phyloP scores from a whole-genome alignment of 768 basidiomycete genomes.

The Candolleomyces efflorescens region DNA sequence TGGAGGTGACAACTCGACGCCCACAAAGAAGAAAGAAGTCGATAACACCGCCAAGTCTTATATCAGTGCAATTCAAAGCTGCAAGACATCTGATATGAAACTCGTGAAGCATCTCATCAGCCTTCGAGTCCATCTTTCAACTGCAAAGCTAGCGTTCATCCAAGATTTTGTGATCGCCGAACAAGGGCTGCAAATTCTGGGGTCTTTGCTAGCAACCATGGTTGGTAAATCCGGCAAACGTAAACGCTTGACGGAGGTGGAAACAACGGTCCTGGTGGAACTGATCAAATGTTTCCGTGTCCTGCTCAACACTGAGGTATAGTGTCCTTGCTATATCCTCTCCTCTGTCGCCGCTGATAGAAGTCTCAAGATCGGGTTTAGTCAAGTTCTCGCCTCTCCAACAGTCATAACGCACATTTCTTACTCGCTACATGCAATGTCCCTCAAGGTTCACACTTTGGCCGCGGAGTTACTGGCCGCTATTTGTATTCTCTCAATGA shows the following conservation, averaged over 20 bases:
- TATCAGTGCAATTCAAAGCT: conserved; percentile 53
- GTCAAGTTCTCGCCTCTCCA: conserved; percentile 56
- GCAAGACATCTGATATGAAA: conserved; percentile 52
- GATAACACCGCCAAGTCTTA: conserved; percentile 55
- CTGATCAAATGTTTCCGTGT: conserved; percentile 76
- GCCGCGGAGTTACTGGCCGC: conserved; percentile 80
- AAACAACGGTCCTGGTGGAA: conserved; percentile 67
- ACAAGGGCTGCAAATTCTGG: conserved; percentile 64
- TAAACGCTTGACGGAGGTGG: conserved; percentile 56
- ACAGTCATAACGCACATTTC: conserved; percentile 68
- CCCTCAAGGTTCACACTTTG: conserved; percentile 64
- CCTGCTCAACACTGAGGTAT: conserved; percentile 80
- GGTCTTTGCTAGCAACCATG: conserved; percentile 50
- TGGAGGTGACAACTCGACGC: conserved; percentile 44
- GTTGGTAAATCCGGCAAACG: conserved; percentile 68
- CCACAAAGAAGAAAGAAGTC: conserved; percentile 32
- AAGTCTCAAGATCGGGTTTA: conserved; percentile 60
- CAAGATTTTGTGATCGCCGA: conserved; percentile 66
- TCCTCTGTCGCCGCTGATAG: conserved; percentile 7
- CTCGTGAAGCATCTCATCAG: conserved; percentile 77
- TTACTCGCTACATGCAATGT: conserved; percentile 63
- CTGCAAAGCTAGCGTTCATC: conserved; percentile 75
- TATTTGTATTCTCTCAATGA: conserved; percentile 68
- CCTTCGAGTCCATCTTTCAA: conserved; percentile 82
- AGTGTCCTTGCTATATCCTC: conserved; percentile 17